Percentiles rank a stretch among this genome's conserved stretches.
These are phyloP conservation scores for Xylariaceae sp. DNA, from an alignment of 2,329 filamentous ascomycete species.

Conservation along the genomic window DNA sequence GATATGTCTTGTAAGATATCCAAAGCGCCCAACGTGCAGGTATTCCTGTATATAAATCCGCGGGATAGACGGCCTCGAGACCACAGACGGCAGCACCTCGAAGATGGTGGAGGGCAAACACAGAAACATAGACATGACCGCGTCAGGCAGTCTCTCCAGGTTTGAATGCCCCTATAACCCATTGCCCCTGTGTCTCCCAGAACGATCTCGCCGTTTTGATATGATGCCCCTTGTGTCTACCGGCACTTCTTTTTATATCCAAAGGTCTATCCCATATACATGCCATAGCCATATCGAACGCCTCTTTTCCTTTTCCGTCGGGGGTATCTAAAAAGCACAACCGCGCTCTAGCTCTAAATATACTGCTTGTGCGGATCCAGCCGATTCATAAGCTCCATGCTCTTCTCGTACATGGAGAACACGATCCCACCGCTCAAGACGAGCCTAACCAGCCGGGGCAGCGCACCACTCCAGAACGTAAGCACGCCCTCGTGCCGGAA, in stretches of 20 bases:
- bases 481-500: slow-evolving; percentile 83
- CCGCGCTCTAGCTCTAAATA: slow-evolving; percentile 53
- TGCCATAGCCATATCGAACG: not conserved
- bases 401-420: slow-evolving; percentile 98
- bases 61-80: no score
- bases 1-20: not conserved
- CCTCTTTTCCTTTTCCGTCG: slow-evolving; percentile 9
- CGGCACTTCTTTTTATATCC: not conserved
- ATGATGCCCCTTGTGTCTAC: not conserved
- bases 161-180: no score
- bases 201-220: not conserved
- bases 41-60: not conserved
- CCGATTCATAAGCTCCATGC: slow-evolving; percentile 77
- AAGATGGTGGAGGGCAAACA: no score
- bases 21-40: not conserved
- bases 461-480: slow-evolving; percentile 90
- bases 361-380: slow-evolving; percentile 82
- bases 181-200: no score
- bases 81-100: no score
- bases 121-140: no score
- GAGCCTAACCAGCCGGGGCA: slow-evolving; percentile 78
- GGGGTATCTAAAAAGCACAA: slow-evolving; percentile 49
- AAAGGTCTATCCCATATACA: not conserved
- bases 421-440: slow-evolving; percentile 94
- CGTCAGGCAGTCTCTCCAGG: no score